phyloP scores from a whole-genome alignment of 2,329 filamentous ascomycete species.

The Fusarium algeriense region DNA sequence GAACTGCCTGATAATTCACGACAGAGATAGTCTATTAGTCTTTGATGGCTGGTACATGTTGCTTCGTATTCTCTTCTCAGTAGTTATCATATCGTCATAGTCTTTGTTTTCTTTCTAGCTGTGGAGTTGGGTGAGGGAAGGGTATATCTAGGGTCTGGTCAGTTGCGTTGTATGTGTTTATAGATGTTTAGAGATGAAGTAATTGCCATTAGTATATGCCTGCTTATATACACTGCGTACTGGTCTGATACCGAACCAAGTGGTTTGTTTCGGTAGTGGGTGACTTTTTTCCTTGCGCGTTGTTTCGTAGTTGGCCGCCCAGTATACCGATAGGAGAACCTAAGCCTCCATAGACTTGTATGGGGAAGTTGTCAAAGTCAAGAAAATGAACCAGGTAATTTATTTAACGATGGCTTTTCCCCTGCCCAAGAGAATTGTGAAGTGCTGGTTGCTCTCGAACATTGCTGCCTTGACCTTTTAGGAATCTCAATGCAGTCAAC shows the following conservation, averaged over 20 bases:
- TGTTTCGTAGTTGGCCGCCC: not conserved
- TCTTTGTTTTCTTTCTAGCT: not conserved
- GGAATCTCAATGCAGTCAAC: not conserved
- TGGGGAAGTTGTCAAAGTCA: too few species aligned
- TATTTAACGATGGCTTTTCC: not conserved
- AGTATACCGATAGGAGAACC: not conserved
- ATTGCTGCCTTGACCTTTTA: too few species aligned
- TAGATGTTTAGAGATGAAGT: not conserved
- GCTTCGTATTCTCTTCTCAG: not conserved
- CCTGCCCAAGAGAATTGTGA: not conserved
- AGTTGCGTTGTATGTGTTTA: not conserved
- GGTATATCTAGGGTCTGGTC: not conserved
- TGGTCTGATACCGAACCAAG: not conserved
- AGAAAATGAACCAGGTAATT: not conserved
- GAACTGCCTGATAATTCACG: conserved; percentile 42
- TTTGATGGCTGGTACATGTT: accelerated
- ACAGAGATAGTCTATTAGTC: not conserved
- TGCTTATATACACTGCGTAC: too few species aligned
- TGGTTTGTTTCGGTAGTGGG: too few species aligned
- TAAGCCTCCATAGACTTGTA: not conserved
- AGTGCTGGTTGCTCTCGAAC: not conserved
- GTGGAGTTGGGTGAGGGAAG: not conserved
- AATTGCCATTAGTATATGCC: not conserved
- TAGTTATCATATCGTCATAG: accelerated
- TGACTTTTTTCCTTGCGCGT: not conserved